Evolutionary conservation across 208 protist genomes (phyloP).

Genomic region (Trypanosoma caninum): DNA sequence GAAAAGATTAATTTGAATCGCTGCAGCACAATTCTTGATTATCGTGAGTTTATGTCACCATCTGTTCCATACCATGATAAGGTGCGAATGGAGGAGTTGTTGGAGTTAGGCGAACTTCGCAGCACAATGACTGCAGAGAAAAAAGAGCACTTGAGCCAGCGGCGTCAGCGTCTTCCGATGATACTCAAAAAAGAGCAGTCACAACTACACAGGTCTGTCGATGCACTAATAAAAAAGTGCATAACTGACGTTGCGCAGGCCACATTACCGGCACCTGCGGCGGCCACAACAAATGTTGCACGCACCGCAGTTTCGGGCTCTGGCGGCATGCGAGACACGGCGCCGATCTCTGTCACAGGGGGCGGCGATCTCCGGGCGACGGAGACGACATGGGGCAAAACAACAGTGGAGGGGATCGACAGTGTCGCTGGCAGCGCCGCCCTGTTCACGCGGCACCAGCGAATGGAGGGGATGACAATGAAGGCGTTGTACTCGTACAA

Average conservation of each 20-base stretch:
- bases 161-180: not conserved
- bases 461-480: slow-evolving; percentile 71
- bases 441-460: slow-evolving; percentile 2
- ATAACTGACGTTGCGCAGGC: not conserved
- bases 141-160: not conserved
- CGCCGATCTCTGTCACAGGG: not conserved
- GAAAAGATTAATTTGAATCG: slow-evolving; percentile 81
- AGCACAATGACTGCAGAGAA: slow-evolving; percentile 1
- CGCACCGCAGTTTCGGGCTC: not conserved
- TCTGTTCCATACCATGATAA: slow-evolving; percentile 33
- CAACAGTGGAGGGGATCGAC: not conserved
- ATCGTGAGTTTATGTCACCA: slow-evolving; percentile 50
- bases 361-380: not conserved
- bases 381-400: not conserved
- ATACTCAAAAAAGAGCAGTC: slow-evolving; percentile 25
- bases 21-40: slow-evolving; percentile 78
- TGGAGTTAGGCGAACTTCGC: slow-evolving; percentile 16
- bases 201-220: slow-evolving; percentile 49
- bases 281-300: not conserved
- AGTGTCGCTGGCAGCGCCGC: not conserved
- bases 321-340: not conserved
- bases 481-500: slow-evolving; percentile 73
- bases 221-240: slow-evolving; percentile 38
- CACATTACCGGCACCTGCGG: not conserved
- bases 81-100: slow-evolving; percentile 30